phyloP scores from a whole-genome alignment of 106 monocot species.

The Iris macrosiphon region DNA sequence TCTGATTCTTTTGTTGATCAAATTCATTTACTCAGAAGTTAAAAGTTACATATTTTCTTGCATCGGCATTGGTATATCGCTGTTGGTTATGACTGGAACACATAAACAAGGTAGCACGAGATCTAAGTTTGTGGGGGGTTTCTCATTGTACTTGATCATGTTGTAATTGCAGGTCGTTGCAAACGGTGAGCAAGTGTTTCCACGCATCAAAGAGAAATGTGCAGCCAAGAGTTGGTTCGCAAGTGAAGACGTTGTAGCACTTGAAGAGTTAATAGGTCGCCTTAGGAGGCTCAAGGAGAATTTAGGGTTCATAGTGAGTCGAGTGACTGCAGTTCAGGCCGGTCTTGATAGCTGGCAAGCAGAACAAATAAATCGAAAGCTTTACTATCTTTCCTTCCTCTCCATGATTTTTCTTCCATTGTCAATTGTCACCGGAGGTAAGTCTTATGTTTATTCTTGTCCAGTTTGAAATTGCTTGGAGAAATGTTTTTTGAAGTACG shows the following conservation, averaged over 20 bases:
- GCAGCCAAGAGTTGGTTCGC: conserved; percentile 73
- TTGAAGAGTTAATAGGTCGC: conserved; percentile 85
- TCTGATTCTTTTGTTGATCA: too few species aligned
- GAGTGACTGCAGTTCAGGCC: conserved; percentile 82
- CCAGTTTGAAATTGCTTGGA: background rate
- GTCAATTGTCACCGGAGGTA: conserved; percentile 91
- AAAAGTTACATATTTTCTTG: background rate
- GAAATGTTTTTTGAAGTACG: too few species aligned
- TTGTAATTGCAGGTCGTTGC: conserved; percentile 63
- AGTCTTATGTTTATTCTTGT: conserved; percentile 2
- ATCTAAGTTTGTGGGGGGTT: too few species aligned
- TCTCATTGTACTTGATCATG: background rate
- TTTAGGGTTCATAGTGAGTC: conserved; percentile 75
- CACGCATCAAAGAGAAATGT: conserved; percentile 93
- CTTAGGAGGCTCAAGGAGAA: conserved; percentile 88
- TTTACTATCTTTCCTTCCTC: conserved; percentile 91
- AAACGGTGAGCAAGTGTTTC: conserved; percentile 96
- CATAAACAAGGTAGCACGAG: too few species aligned
- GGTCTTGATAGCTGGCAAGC: conserved; percentile 97
- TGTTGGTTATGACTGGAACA: too few species aligned
- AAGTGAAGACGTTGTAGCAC: conserved; percentile 53
- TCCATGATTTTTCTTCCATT: conserved; percentile 92
- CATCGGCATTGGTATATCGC: too few species aligned
- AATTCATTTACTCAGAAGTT: background rate
- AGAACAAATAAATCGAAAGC: conserved; percentile 89